Evolutionary conservation across 2,329 filamentous ascomycete species (phyloP).

Genomic region (Xylaria sp.): DNA sequence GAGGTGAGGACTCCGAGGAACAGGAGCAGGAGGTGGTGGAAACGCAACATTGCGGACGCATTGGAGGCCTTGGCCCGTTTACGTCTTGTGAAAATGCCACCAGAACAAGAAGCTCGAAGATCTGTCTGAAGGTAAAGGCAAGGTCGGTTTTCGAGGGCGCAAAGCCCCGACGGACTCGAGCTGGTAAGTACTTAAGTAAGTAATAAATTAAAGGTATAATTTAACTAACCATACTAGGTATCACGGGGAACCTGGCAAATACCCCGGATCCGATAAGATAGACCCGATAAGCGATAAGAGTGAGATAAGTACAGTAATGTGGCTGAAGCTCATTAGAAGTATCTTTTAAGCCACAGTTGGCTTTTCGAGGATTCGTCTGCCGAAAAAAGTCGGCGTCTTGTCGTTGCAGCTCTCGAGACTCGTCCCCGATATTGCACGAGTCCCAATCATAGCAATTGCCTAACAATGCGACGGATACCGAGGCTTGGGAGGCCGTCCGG

Average conservation of each 20-base stretch:
- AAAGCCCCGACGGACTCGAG: too few relatives aligned
- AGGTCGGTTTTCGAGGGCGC: background rate
- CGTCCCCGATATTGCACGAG: background rate
- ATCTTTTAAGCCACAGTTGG: constrained; percentile 7
- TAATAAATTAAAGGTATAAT: too few relatives aligned
- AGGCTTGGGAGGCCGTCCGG: constrained; percentile 45
- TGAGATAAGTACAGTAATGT: background rate
- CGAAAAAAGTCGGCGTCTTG: constrained; percentile 31
- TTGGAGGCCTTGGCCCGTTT: background rate
- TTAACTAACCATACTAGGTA: background rate
- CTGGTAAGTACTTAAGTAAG: too few relatives aligned
- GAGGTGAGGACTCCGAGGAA: constrained; percentile 48
- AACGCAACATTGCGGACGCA: constrained; percentile 43
- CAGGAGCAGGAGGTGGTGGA: constrained; percentile 46
- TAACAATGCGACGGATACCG: constrained; percentile 48
- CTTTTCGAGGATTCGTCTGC: background rate
- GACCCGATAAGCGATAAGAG: background rate
- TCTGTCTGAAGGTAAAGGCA: background rate
- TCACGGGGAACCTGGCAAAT: background rate
- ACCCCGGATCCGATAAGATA: background rate
- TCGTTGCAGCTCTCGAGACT: background rate
- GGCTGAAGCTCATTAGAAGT: constrained; percentile 1
- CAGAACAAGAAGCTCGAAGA: background rate
- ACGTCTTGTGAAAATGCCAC: background rate
- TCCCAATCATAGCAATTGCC: constrained; percentile 10